Evolutionary conservation across 768 basidiomycete species (phyloP).

Genomic region (Inosperma sp.): DNA sequence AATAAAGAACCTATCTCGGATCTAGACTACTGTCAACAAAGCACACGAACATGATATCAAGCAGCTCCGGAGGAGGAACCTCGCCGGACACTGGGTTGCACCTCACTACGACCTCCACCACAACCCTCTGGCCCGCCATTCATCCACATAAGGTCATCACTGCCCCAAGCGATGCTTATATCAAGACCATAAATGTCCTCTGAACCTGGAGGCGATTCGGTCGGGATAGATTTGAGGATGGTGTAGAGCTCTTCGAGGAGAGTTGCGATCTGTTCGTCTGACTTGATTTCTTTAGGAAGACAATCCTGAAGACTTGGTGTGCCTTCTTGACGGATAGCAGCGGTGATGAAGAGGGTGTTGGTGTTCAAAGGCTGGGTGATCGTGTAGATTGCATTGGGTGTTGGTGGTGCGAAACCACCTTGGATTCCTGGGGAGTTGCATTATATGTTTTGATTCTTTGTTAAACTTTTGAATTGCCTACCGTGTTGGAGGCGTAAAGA

Average conservation of each 20-base stretch:
- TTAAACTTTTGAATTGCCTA: constrained; percentile 18
- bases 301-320: constrained; percentile 39
- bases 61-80: no score
- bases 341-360: constrained; percentile 39
- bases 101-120: constrained; percentile 43
- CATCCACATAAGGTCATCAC: constrained; percentile 43
- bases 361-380: constrained; percentile 40
- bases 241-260: constrained; percentile 55
- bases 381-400: constrained; percentile 49
- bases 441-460: neutral
- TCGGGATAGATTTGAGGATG: constrained; percentile 58
- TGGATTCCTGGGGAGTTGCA: constrained; percentile 50
- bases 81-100: no score
- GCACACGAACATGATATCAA: no score
- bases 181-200: constrained; percentile 23
- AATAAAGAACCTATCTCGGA: neutral
- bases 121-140: constrained; percentile 62
- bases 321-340: constrained; percentile 46
- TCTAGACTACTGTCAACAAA: no score
- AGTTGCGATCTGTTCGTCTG: constrained; percentile 29
- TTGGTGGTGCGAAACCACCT: constrained; percentile 73
- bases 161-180: constrained; percentile 40
- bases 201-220: constrained; percentile 45
- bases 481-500: constrained; percentile 60
- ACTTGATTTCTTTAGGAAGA: constrained; percentile 38